Evolutionary conservation across 169 alveolate genomes (phyloP), one percentile per base, ranked within the genome.

Genomic region (Plasmodium fragile): DNA sequence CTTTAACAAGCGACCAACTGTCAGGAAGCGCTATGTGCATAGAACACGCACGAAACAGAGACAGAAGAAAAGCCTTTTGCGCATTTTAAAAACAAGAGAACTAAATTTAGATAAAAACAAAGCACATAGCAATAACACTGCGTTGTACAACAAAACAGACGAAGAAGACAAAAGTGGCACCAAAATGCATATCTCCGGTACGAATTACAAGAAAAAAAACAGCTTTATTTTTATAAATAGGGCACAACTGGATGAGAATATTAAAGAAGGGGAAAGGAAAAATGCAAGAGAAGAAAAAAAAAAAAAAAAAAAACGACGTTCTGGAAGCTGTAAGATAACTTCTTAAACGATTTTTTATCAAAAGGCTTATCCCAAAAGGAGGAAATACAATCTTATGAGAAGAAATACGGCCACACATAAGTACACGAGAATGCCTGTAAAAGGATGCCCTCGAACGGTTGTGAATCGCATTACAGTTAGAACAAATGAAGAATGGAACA

Each of bases 261-360:
- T 73, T 73, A 36, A 32, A 13, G 72, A 53, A 75, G 55, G 71
- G 2, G 82, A 77, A 55, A 78, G 32, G 70, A 30, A 45, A 45
- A 83, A 4, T 43, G 45, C 69, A 13, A 25, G 49, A 32, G 78
- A 77, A 25, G 89, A 72, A 32, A 72, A 87, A 53, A 36, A 36
- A 77, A 78, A 43, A 72, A 32, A 72, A 87, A 53, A 36, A 36
- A 77, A 78, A 43, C 32, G 71, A 59, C 2, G 39, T 78, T 78
- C 80, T 59, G 18, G 49, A 49, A 87, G 39, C 18, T 65, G 4
- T 75, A 78, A 53, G 77, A 87, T 28, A 53, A 45, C 8, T 34
- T 77, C 43, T 45, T 77, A 5, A 87, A 11, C 45, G 77, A 77
- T 59, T 55, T 87, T 32, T 52, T 87, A 69, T 77, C 81, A 78